Conservation (phyloP, 345 rosid genomes). For the Eucalyptus pauciflora region DNA sequence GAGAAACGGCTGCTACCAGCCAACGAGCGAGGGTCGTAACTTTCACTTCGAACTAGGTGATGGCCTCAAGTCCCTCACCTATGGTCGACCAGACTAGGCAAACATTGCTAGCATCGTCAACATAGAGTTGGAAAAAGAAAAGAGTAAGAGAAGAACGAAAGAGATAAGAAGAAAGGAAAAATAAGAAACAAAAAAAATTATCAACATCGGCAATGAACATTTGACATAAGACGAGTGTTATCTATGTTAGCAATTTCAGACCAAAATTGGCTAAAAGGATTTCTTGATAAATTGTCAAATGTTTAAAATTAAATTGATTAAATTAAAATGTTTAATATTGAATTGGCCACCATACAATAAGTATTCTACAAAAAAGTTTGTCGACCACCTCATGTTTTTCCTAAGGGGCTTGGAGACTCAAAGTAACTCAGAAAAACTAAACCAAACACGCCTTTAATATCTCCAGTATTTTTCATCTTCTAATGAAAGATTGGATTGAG, state of each 20-base stretch:
- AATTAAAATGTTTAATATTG: accelerated
- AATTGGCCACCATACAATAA: accelerated
- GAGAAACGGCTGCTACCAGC: accelerated
- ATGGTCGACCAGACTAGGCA: neutral
- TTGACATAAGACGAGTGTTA: accelerated
- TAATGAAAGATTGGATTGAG: neutral
- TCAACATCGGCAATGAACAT: accelerated
- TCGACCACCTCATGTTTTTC: neutral
- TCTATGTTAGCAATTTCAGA: accelerated
- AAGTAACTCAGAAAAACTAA: no score
- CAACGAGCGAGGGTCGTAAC: neutral
- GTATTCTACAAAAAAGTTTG: neutral
- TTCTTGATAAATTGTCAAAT: accelerated
- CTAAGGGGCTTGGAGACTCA: neutral
- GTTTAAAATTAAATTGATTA: accelerated
- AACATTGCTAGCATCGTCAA: neutral
- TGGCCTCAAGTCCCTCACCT: neutral
- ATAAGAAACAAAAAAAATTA: neutral
- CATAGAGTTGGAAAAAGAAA: neutral
- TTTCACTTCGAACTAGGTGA: neutral
- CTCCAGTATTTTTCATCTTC: neutral
- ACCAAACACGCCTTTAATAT: accelerated
- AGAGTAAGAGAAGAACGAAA: neutral
- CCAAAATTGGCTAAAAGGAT: neutral
- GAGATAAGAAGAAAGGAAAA: neutral